Percentiles rank a stretch among this genome's conserved stretches.
Conservation (phyloP, 331 rosid species). For the Erythrophleum ivorense region DNA sequence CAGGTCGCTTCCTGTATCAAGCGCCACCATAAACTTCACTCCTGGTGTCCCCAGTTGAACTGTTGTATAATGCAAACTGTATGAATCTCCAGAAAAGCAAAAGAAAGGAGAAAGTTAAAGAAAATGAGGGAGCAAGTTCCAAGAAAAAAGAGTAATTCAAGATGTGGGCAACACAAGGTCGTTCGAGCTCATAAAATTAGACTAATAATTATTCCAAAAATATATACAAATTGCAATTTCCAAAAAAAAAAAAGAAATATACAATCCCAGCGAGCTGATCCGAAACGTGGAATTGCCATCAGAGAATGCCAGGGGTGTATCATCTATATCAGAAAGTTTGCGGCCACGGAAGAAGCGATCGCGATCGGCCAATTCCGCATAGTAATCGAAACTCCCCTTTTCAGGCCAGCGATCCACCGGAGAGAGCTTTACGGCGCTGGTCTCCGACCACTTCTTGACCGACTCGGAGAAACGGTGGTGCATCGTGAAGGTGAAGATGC, state of each 20-base stretch:
- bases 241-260: slow-evolving; percentile 18
- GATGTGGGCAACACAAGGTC: neutral
- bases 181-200: neutral
- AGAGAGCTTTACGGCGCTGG: slow-evolving; percentile 51
- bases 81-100: slow-evolving; percentile 39
- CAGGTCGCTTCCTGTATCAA: slow-evolving; percentile 92
- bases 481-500: slow-evolving; percentile 87
- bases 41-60: slow-evolving; percentile 93
- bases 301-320: slow-evolving; percentile 71
- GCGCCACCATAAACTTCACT: slow-evolving; percentile 95
- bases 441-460: slow-evolving; percentile 66
- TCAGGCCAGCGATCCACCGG: slow-evolving; percentile 51
- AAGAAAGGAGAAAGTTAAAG: neutral
- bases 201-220: neutral
- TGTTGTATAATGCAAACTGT: slow-evolving; percentile 90
- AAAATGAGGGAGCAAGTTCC: slow-evolving; percentile 20
- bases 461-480: slow-evolving; percentile 94
- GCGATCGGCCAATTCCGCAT: slow-evolving; percentile 69
- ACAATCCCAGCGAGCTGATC: slow-evolving; percentile 90
- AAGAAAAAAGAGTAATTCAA: slow-evolving; percentile 22
- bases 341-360: slow-evolving; percentile 89
- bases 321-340: slow-evolving; percentile 54
- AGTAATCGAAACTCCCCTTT: slow-evolving; percentile 80
- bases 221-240: neutral
- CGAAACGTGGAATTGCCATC: slow-evolving; percentile 79